Percentiles rank a stretch among this genome's conserved stretches.
phyloP scores from a whole-genome alignment of 306 rosid genomes.

The barrel medic (Medicago truncatula) region MtrunA17r5.0-ANR NC_053044.1:32343501-32344000 shows the following conservation, averaged over 20 bases:
- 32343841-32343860: not conserved
- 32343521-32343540: not conserved
- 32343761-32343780: not conserved
- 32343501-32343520: constrained; percentile 51
- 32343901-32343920: constrained; percentile 27
- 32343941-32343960: constrained; percentile 23
- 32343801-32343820: not conserved
- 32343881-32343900: constrained; percentile 9
- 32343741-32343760: constrained; percentile 6
- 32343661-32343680: no score
- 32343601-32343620: not conserved
- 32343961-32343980: constrained; percentile 49
- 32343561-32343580: not conserved
- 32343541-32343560: not conserved
- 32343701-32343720: not conserved
- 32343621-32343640: not conserved
- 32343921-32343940: not conserved
- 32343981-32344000: no score
- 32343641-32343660: not conserved
- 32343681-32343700: not conserved
- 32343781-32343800: not conserved
- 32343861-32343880: constrained; percentile 12
- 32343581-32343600: not conserved
- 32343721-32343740: not conserved
- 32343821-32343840: not conserved